Conservation (phyloP, 2,329 filamentous ascomycete genomes). For the Neofusicoccum ribis region DNA sequence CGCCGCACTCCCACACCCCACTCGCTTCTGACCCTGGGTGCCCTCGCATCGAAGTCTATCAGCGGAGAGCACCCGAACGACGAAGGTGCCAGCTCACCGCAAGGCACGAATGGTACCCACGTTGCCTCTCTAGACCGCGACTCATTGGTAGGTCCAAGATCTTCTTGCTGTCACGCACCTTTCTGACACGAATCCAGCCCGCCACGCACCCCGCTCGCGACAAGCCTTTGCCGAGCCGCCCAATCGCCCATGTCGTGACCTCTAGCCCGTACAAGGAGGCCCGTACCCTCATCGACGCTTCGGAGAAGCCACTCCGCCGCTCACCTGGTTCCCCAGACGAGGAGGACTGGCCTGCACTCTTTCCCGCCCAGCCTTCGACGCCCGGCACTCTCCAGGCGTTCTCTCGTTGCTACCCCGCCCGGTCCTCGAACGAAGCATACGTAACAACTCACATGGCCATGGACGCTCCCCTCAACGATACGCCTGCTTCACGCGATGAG, state of each 20-base stretch:
- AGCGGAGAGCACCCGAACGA: conserved; percentile 21
- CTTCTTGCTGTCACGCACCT: not conserved
- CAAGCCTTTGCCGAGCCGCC: conserved; percentile 44
- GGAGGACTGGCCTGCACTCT: conserved; percentile 31
- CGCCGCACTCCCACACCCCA: conserved; percentile 15
- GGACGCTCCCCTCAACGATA: not conserved
- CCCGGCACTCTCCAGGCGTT: not conserved
- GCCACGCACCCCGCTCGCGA: conserved; percentile 21
- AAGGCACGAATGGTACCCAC: not conserved
- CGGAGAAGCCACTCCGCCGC: conserved; percentile 30
- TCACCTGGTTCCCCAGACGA: conserved; percentile 27
- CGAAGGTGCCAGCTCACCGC: not conserved
- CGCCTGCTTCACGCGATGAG: not conserved
- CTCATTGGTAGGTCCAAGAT: not conserved
- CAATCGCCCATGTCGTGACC: conserved; percentile 34
- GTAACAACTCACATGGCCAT: not conserved
- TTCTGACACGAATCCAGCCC: conserved; percentile 10
- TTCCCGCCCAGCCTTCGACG: conserved; percentile 21
- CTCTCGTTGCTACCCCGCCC: not conserved
- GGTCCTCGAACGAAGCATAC: not conserved
- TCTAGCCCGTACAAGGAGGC: conserved; percentile 38
- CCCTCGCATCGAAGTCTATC: not conserved
- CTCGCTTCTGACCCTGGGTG: conserved; percentile 7
- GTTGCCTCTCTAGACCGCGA: conserved; percentile 10
- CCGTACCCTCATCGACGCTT: conserved; percentile 42